Evolutionary conservation across 2,329 filamentous ascomycete genomes (phyloP).

Genomic region (Xylariaceae sp.): DNA sequence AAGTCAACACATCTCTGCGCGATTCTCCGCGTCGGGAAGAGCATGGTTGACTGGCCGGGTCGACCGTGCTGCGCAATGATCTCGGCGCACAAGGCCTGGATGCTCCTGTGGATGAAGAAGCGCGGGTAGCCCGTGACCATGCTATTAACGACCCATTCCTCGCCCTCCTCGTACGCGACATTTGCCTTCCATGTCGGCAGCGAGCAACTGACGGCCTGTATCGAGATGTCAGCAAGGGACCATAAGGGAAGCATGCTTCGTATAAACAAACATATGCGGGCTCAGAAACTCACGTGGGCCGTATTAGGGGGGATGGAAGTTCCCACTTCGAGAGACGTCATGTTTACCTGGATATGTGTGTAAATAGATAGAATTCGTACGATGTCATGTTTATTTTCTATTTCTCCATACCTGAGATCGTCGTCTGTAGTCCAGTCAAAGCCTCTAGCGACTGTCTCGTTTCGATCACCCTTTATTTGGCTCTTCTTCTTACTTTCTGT

Average conservation of each 20-base stretch:
- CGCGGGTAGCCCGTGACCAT: constrained; percentile 93
- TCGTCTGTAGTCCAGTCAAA: too few species aligned
- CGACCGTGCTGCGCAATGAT: constrained; percentile 61
- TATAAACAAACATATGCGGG: not conserved
- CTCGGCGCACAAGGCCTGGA: constrained; percentile 65
- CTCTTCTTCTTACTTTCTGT: too few species aligned
- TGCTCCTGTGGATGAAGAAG: constrained; percentile 87
- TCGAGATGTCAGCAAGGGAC: not conserved
- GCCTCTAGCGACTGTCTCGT: not conserved
- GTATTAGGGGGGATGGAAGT: constrained; percentile 73
- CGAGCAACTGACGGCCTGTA: constrained; percentile 88
- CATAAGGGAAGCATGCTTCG: not conserved
- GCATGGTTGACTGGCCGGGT: constrained; percentile 63
- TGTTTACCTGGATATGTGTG: constrained; percentile 22
- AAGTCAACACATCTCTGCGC: constrained; percentile 74
- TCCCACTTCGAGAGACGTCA: constrained; percentile 53
- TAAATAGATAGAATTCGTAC: too few species aligned
- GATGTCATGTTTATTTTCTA: too few species aligned
- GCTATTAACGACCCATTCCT: constrained; percentile 75
- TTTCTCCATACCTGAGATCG: not conserved
- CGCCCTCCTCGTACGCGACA: constrained; percentile 88
- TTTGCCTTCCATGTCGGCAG: constrained; percentile 90
- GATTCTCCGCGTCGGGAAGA: constrained; percentile 69
- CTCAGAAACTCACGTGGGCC: constrained; percentile 59
- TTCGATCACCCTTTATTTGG: not conserved